Evolutionary conservation across 2,329 filamentous ascomycete species (phyloP).

Genomic region (Thelonectria rubi): DNA sequence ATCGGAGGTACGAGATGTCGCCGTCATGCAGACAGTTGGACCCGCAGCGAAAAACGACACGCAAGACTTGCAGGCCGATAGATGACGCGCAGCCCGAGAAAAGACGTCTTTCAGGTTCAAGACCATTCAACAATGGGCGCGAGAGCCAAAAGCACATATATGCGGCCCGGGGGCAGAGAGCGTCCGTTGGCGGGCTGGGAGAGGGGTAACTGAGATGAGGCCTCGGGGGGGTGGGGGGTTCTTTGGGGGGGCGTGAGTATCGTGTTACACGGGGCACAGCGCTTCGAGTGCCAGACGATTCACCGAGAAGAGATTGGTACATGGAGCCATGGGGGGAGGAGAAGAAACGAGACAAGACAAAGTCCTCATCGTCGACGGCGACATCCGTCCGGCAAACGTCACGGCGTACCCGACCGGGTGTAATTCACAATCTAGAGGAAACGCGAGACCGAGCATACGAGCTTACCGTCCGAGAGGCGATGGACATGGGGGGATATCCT

Average conservation of each 20-base stretch:
- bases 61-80: no score
- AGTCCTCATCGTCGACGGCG: no score
- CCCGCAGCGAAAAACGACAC: neutral
- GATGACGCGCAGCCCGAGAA: no score
- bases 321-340: neutral
- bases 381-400: no score
- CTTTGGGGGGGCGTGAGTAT: neutral
- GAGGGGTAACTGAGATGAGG: neutral
- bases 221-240: no score
- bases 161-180: neutral
- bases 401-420: no score
- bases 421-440: no score
- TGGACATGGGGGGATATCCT: no score
- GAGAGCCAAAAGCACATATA: neutral
- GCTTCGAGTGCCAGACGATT: neutral
- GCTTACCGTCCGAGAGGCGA: no score
- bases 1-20: neutral
- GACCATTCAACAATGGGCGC: neutral
- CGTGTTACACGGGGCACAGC: conserved; percentile 3
- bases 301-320: neutral
- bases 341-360: neutral
- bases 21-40: neutral
- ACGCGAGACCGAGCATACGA: no score
- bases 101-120: neutral
- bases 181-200: neutral